Evolutionary conservation across 2,329 filamentous ascomycete genomes (phyloP).

Genomic region (Penicillium corylophilum): DNA sequence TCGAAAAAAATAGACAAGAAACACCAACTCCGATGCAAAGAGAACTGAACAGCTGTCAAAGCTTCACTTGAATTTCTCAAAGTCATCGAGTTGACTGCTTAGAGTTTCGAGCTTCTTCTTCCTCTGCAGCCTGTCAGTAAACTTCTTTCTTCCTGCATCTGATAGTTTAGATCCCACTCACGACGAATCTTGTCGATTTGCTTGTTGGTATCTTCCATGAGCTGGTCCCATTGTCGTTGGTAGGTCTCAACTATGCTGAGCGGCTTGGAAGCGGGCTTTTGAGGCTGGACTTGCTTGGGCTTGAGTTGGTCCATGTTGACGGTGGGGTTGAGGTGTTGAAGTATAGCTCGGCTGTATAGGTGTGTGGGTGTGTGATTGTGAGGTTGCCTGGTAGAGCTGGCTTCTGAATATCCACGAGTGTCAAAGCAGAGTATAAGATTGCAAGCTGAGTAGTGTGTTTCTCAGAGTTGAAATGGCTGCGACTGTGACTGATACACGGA

Average conservation of each 20-base stretch:
- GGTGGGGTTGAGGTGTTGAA: too few relatives aligned
- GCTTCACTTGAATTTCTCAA: neutral
- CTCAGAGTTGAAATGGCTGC: neutral
- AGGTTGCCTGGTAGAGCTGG: neutral
- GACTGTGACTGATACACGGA: neutral
- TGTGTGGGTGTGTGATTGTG: neutral
- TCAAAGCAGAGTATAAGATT: neutral
- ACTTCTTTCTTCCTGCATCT: constrained; percentile 7
- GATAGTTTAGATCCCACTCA: constrained; percentile 6
- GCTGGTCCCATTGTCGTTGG: constrained; percentile 16
- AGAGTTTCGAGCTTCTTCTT: constrained; percentile 10
- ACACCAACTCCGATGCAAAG: neutral
- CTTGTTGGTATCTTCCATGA: constrained; percentile 17
- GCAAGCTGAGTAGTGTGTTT: neutral
- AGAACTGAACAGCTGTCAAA: neutral
- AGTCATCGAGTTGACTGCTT: constrained; percentile 7
- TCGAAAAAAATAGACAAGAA: neutral
- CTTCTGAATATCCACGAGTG: neutral
- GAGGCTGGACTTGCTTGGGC: constrained; percentile 1
- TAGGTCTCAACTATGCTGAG: constrained; percentile 15
- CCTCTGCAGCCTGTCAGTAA: constrained; percentile 14
- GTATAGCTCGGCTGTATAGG: too few relatives aligned
- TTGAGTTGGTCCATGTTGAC: constrained; percentile 12
- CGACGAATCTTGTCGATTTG: constrained; percentile 18
- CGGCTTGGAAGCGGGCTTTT: constrained; percentile 7